Evolutionary conservation across 495 filamentous ascomycete genomes (phyloP), one percentile per base, ranked within the genome.

Genomic region (Aspergillus panamensis): DNA sequence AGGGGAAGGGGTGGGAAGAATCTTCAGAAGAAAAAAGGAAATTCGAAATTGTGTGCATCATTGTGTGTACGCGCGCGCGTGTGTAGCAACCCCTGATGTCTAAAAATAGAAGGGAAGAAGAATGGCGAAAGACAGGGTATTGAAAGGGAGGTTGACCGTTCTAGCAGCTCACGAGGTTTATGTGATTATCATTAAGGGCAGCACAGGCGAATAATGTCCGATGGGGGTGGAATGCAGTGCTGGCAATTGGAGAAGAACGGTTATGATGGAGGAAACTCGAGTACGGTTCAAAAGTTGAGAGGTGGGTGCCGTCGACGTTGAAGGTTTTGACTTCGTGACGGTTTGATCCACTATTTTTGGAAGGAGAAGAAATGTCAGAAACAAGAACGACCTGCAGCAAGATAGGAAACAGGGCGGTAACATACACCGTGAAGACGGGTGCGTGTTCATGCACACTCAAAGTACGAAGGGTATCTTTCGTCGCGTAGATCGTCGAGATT

Each of bases 381-480:
- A 25, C 25, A 49, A 10, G 25, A 49, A 16, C n/a, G n/a, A n/a
- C n/a, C 4, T n/a, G 12, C 16, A 43, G 51, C 5, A 16, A 50
- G 51, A 20, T 25, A 25, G 43, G 29, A 30, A 63, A n/a, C 45
- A 16, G 21, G 19, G 16, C 9, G 25, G 45, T 48, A 43, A 85
- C 89, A 75, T 89, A 96, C 91, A 92, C 85, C 65, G 91, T 91
- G 78, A 97, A 96, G 7, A 99, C 92, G 30, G 94, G 94, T 45
- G 96, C 84, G 73, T 97, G 95, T 70, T 99, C 94, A 73, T 99
- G 94, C 21, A 94, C 91, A 67, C 89, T 92, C 58, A 96, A 80
- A 17, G 89, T 93, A 60, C 91, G 79, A 61, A 96, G 77, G 13
- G 87, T 88, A 60, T 90, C 86, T 48, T 78, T 86, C n/a, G 88